These are phyloP conservation scores for Blumeria hordei DNA, from an alignment of 2,329 filamentous ascomycete species.

Conservation along the genomic window DNA sequence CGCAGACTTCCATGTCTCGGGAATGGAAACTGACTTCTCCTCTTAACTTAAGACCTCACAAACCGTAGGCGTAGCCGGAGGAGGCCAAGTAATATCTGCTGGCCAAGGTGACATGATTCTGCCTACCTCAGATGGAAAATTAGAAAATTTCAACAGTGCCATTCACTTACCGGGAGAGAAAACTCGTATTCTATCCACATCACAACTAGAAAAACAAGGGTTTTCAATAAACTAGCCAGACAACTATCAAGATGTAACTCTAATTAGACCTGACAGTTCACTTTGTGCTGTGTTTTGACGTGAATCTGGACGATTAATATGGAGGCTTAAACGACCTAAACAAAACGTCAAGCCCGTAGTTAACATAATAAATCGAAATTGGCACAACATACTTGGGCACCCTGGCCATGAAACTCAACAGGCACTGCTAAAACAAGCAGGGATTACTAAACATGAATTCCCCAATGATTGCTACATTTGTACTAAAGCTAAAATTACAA, in stretches of 20 bases:
- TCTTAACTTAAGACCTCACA: not conserved
- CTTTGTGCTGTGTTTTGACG: not conserved
- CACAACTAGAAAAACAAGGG: not conserved
- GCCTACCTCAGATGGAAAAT: not conserved
- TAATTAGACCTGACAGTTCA: not conserved
- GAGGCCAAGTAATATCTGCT: not conserved
- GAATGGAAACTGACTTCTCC: not conserved
- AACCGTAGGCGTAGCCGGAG: not conserved
- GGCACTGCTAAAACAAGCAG: not conserved
- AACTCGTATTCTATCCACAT: not conserved
- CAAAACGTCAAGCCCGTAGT: not conserved
- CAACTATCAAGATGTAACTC: not conserved
- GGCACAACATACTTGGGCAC: not conserved
- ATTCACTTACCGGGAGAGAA: not conserved
- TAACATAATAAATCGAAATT: not conserved
- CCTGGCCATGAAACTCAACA: not conserved
- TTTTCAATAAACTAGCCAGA: not conserved
- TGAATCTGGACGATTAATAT: not conserved
- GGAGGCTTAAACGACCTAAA: not conserved
- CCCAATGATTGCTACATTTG: not conserved
- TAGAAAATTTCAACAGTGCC: not conserved
- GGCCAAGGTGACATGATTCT: not conserved
- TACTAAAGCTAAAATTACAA: not conserved
- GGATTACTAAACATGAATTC: not conserved
- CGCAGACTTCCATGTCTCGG: not conserved